phyloP scores from a whole-genome alignment of 2,329 filamentous ascomycete genomes.

The Xylaria sp. region DNA sequence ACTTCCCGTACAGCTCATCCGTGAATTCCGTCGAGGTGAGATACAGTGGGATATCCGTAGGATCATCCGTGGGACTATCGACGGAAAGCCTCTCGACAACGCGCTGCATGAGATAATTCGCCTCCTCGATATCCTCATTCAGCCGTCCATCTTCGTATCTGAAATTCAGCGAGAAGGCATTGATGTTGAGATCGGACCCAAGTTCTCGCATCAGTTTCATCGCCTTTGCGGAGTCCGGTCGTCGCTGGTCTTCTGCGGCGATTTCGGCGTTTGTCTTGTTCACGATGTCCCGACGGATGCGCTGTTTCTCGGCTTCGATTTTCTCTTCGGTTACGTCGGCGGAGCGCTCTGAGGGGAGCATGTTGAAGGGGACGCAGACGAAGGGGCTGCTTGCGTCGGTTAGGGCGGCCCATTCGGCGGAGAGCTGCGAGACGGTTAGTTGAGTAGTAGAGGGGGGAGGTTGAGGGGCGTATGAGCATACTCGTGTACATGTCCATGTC shows the following conservation, averaged over 20 bases:
- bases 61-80: slow-evolving; percentile 36
- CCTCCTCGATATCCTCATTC: slow-evolving; percentile 42
- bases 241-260: slow-evolving; percentile 26
- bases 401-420: slow-evolving; percentile 39
- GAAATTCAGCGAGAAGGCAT: slow-evolving; percentile 42
- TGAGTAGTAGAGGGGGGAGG: neutral
- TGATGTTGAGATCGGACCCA: slow-evolving; percentile 45
- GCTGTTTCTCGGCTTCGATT: slow-evolving; percentile 35
- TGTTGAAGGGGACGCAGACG: slow-evolving; percentile 40
- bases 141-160: slow-evolving; percentile 34
- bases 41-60: slow-evolving; percentile 38
- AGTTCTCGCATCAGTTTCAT: slow-evolving; percentile 37
- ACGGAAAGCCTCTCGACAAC: slow-evolving; percentile 41
- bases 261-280: slow-evolving; percentile 35
- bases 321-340: slow-evolving; percentile 22
- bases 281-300: slow-evolving; percentile 37
- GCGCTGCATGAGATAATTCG: slow-evolving; percentile 43
- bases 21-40: slow-evolving; percentile 42
- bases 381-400: slow-evolving; percentile 33
- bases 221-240: slow-evolving; percentile 29
- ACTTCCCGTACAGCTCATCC: slow-evolving; percentile 37
- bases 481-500: slow-evolving; percentile 39
- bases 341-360: slow-evolving; percentile 34
- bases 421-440: slow-evolving; percentile 28
- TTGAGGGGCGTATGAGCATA: slow-evolving; percentile 17